Base-by-base conservation (phyloP, 306 rosid genomes). In the Echinosophora koreensis region DNA sequence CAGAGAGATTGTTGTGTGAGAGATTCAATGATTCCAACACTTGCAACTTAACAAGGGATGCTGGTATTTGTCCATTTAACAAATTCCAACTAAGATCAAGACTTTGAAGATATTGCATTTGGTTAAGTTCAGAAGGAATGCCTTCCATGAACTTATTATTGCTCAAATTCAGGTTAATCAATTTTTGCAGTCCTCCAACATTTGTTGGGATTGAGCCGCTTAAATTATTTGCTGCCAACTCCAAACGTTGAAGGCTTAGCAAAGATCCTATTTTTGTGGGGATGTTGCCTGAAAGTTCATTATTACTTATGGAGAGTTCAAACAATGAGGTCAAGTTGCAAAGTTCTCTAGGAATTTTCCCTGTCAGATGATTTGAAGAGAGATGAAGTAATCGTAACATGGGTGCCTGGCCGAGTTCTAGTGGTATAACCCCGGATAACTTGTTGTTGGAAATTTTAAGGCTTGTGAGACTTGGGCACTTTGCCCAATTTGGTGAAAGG, bases 71-170 rank as follows among this genome's bases (percentile, higher is more conserved):
- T 18, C 79, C 65, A 18, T 5, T 47, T 9, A 85, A 66, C 3
- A 8, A 16, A 22, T 85, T 88, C 15, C 70, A 8, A 80, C 88
- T 77, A 14, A 85, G 81, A 85, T 88, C 91, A 47, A 88, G 87
- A 54, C 0, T 8, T 67, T 74, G 18, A 42, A 89, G 86, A 71
- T 7, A 51, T 0, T 70, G 55, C 56, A 86, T 30, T 32, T 67
- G 63, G 12, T 42, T 32, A 28, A 77, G 9, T 61, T 84, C 73
- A 34, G 12, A 5, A 1, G 83, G 83, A 66, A 82, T 66, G 12
- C 6, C 11, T 64, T 4, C 59, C 9, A 1, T n/a, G 58, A 82
- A 77, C 30, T 50, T 49, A 14, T 82, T 82, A 5, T 13, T 41
- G 46, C 86, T 77, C 58, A 82, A 77, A 16, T 77, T 82, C 61